Base-by-base conservation (phyloP, 352 stramenopile genomes). In the Phytopythium montanum region DNA sequence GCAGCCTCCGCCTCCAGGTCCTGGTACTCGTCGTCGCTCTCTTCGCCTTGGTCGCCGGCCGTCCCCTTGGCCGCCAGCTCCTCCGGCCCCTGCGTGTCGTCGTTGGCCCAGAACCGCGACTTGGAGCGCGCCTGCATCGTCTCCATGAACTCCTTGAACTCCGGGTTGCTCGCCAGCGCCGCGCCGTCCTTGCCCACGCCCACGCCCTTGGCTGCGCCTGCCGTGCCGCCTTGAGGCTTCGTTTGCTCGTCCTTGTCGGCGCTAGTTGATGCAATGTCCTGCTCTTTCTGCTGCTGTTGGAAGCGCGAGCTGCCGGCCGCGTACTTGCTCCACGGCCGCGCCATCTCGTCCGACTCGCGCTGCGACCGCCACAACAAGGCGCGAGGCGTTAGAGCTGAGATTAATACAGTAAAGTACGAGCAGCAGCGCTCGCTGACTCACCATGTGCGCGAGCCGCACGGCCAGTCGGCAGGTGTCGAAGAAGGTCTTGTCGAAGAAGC, bases 51-150 rank as follows among this genome's bases (percentile, higher is more conserved):
- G 8, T 73, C 66, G 29, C 75, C 39, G 26, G 48, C 54, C 38
- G 68, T 79, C 0, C 56, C 66, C 26, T 68, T 56, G 7, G 41
- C 61, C 12, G 61, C 66, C 16, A 41, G 57, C 33, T 71, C 63
- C 8, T 61, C 70, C 0, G 75, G 68, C 2, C 75, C 76, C 62
- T 91, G 76, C 3, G 80, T 88, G 53, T 96, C 88, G 56, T 97
- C 88, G 55, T 97, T 96, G n/a, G 86, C 85, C 88, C 88, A 97
- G 66, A 95, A 95, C 23, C 90, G 88, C 38, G 85, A 89, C 75
- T 94, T 94, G 5, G 80, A 90, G 45, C 87, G 88, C 51, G 86
- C 79, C 64, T 97, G 85, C 86, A 97, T 95, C 19, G 90, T 93
- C 61, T 95, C 87, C 61, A 96, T 81, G 54, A 97, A 97, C 72